Evolutionary conservation across 768 basidiomycete species (phyloP).

Genomic region (Rhodotorula babjevae): DNA sequence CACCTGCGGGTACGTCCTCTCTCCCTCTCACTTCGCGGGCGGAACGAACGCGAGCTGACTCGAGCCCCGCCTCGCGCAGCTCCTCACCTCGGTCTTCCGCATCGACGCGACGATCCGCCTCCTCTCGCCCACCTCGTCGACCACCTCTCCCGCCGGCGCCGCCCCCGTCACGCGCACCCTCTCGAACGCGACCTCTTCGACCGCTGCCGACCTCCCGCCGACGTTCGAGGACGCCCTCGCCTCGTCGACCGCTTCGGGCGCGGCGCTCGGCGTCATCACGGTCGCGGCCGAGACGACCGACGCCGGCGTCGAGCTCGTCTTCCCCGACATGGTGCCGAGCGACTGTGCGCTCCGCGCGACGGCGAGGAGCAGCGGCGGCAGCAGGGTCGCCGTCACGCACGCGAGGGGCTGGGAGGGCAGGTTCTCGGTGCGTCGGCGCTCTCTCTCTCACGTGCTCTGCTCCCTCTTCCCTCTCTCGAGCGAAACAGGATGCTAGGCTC

Average conservation of each 20-base stretch:
- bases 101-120: slow-evolving; percentile 6
- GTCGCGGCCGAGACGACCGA: slow-evolving; percentile 1
- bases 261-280: neutral
- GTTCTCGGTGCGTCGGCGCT: neutral
- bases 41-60: too few species aligned
- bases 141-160: neutral
- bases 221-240: neutral
- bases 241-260: neutral
- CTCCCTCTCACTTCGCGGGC: too few species aligned
- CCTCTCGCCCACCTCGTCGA: neutral
- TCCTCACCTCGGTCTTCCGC: slow-evolving; percentile 13
- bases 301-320: slow-evolving; percentile 6
- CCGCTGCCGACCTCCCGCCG: neutral
- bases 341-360: neutral
- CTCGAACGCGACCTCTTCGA: neutral
- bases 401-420: neutral
- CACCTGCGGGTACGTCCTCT: neutral
- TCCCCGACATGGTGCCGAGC: neutral
- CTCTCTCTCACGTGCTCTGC: neutral
- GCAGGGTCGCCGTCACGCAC: neutral
- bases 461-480: too few species aligned
- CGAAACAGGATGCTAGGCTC: too few species aligned
- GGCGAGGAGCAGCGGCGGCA: neutral
- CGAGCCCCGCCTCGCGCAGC: neutral
- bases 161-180: neutral